Evolutionary conservation across 2,329 filamentous ascomycete species (phyloP), one percentile per base, ranked within the genome.

Genomic region (Rugonectria rugulosa): DNA sequence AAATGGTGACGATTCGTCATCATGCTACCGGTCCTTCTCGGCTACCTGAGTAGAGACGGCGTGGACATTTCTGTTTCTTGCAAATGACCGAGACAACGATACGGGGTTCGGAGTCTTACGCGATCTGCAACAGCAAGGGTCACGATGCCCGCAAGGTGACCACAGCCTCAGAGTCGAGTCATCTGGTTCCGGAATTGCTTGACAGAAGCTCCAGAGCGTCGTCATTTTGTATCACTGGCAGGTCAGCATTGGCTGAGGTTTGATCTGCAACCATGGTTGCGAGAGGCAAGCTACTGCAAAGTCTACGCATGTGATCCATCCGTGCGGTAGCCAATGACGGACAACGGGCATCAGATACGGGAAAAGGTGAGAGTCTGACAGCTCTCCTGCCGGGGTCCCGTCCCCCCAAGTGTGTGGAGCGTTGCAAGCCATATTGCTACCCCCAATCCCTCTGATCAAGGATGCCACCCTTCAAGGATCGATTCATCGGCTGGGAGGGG

Each of bases 261-360:
- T 40, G 26, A 53, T 48, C 42, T 44, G 48, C 38, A 53, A 47
- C 26, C 43, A 47, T 42, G 36, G 53, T 43, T 29, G 36, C 24
- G 48, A 23, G 36, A 42, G 44, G 40, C 49, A 46, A 24, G 49
- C 38, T 57, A 53, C 54, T 53, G 56, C 48, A 47, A 48, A 31
- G 15, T 56, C 48, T 52, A 47, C 54, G 42, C 62, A 62, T 67
- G 61, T 64, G 61, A 66, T 61, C 59, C 61, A 64, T 59, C 53
- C 51, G 59, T 51, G 55, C 58, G 65, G 61, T 59, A 63, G 56
- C 61, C 62, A 67, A 67, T 64, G 52, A 49, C 42, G 41, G 54
- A 40, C 57, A 27, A 41, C 37, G 37, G 32, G 29, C 50, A 26
- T 51, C 60, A 47, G 36, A 55, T 43, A 53, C 44, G 42, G 37